Evolutionary conservation across 495 filamentous ascomycete species (phyloP).

Genomic region (Aspergillus nidulans): DNA sequence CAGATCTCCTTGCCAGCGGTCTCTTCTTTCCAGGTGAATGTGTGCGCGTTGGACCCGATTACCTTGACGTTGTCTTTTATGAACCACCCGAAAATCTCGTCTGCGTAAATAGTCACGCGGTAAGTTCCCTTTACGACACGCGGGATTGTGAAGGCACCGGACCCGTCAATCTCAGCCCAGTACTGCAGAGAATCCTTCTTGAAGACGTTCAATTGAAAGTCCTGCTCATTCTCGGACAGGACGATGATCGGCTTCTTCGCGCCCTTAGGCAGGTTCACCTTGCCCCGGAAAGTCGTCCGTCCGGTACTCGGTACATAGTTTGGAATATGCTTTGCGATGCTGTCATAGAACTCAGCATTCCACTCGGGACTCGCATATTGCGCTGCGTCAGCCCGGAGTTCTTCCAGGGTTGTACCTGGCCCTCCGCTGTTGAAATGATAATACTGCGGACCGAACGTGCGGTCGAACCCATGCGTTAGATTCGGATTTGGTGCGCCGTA

Average conservation of each 20-base stretch:
- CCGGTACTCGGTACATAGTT: slow-evolving; percentile 43
- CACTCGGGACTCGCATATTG: slow-evolving; percentile 42
- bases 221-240: slow-evolving; percentile 45
- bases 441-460: slow-evolving; percentile 53
- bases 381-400: slow-evolving; percentile 45
- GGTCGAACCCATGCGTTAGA: slow-evolving; percentile 54
- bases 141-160: slow-evolving; percentile 41
- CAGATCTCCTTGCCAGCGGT: slow-evolving; percentile 48
- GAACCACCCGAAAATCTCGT: slow-evolving; percentile 52
- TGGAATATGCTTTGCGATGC: slow-evolving; percentile 50
- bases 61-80: slow-evolving; percentile 39
- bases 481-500: slow-evolving; percentile 52
- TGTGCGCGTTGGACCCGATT: slow-evolving; percentile 25
- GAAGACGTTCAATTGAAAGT: slow-evolving; percentile 54
- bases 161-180: slow-evolving; percentile 46
- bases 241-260: slow-evolving; percentile 45
- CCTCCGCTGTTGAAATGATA: slow-evolving; percentile 52
- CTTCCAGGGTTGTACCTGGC: slow-evolving; percentile 32
- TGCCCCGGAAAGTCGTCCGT: slow-evolving; percentile 32
- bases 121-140: slow-evolving; percentile 51
- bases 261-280: slow-evolving; percentile 40
- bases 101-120: slow-evolving; percentile 52
- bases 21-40: slow-evolving; percentile 43
- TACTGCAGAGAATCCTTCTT: slow-evolving; percentile 49
- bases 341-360: slow-evolving; percentile 53